Conservation (phyloP, 192 early-diverging fungal species). For the Coemansia sp. region DNA sequence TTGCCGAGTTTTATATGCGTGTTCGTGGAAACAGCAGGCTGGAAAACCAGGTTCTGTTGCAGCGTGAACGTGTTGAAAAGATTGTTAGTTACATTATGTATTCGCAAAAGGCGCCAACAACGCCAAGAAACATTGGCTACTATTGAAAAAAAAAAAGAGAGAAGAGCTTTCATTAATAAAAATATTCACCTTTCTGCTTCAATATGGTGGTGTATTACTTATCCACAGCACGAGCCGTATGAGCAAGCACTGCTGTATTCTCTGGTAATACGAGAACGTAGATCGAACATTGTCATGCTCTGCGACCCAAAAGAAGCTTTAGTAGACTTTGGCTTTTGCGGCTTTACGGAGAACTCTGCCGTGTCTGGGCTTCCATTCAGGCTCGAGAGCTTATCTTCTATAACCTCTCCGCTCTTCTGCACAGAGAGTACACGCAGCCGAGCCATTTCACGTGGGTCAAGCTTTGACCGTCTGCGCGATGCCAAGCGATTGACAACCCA, state of each 20-base stretch:
- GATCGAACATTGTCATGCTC: slow-evolving; percentile 28
- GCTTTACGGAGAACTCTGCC: background rate
- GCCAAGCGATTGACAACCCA: slow-evolving; percentile 5
- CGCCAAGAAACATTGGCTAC: background rate
- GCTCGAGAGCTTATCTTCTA: background rate
- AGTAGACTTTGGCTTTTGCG: slow-evolving; percentile 15
- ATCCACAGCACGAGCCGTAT: slow-evolving; percentile 38
- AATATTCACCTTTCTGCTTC: background rate
- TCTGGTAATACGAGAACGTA: slow-evolving; percentile 24
- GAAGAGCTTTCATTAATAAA: background rate
- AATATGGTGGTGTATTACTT: background rate
- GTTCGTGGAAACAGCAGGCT: slow-evolving; percentile 44
- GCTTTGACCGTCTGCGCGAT: background rate
- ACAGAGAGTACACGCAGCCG: background rate
- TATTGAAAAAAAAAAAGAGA: background rate
- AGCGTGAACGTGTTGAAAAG: slow-evolving; percentile 38
- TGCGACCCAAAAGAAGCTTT: slow-evolving; percentile 25
- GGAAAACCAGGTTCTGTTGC: slow-evolving; percentile 35
- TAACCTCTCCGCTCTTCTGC: background rate
- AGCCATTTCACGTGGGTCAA: background rate
- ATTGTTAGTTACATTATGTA: slow-evolving; percentile 25
- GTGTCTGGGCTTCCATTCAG: background rate
- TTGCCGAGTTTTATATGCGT: slow-evolving; percentile 44
- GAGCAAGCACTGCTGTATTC: slow-evolving; percentile 9
- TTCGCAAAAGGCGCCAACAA: background rate